phyloP scores from a whole-genome alignment of 108 stramenopile genomes.

The Fistulifera pelliculosa region DNA sequence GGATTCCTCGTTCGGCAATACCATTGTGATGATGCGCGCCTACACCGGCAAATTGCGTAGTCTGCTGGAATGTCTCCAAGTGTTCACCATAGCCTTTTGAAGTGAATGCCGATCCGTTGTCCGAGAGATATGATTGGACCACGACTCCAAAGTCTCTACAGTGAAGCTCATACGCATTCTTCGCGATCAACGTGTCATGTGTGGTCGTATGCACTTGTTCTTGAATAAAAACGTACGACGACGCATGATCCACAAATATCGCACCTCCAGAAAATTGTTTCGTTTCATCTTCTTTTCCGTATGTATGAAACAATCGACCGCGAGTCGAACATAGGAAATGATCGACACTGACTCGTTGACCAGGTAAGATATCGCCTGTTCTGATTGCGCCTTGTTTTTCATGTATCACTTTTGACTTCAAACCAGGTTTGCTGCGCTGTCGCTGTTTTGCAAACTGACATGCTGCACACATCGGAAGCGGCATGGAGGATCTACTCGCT shows the following conservation, averaged over 20 bases:
- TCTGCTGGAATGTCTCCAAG: constrained; percentile 2
- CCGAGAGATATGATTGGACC: constrained; percentile 1
- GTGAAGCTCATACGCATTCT: constrained; percentile 6
- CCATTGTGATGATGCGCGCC: constrained; percentile 25
- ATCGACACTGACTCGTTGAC: constrained; percentile 5
- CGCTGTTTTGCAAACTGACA: constrained; percentile 19
- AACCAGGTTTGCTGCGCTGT: constrained; percentile 3
- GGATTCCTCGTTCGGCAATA: constrained; percentile 20
- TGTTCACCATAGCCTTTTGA: constrained; percentile 3
- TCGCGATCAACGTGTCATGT: constrained; percentile 4
- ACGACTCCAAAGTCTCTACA: constrained; percentile 10
- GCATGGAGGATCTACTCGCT: not conserved
- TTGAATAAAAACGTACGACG: not conserved
- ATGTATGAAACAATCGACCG: not conserved
- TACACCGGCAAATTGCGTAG: not conserved
- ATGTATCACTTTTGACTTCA: not conserved
- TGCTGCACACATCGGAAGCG: constrained; percentile 7
- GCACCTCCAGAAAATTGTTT: not conserved
- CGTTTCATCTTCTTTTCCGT: not conserved
- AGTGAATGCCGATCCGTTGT: constrained; percentile 21
- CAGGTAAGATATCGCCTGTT: constrained; percentile 4
- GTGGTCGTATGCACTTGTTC: constrained; percentile 4
- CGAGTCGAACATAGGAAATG: constrained; percentile 4
- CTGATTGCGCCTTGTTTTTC: constrained; percentile 1
- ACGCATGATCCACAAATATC: constrained; percentile 5